Conservation (phyloP, 176 grass and related monocot genomes). For the Pharus latifolius region DNA sequence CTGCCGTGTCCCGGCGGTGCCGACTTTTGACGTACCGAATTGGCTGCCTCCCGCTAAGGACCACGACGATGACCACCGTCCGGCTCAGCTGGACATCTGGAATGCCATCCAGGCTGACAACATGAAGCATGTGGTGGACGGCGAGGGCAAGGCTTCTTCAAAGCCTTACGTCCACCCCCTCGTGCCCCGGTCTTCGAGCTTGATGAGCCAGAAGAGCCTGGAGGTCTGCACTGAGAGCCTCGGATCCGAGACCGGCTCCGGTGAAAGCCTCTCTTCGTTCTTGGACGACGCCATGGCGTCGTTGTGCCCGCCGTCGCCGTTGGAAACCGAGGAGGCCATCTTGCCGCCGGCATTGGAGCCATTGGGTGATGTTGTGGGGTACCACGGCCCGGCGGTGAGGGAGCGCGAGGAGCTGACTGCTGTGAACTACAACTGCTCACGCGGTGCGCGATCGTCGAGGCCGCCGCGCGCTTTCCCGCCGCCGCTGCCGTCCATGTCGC, state of each 20-base stretch:
- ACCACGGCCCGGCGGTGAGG: background rate
- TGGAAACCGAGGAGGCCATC: background rate
- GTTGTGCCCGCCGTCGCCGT: background rate
- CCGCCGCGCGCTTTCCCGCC: conserved; percentile 38
- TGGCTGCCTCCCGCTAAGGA: background rate
- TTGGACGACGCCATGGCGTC: background rate
- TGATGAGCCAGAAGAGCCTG: conserved; percentile 55
- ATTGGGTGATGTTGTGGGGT: background rate
- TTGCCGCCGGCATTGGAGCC: background rate
- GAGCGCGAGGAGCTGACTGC: background rate
- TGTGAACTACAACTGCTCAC: conserved; percentile 39
- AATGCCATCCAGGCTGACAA: conserved; percentile 9
- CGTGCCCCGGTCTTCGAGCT: conserved; percentile 14
- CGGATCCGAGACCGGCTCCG: conserved; percentile 53
- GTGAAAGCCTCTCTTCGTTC: background rate
- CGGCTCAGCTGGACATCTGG: conserved; percentile 36
- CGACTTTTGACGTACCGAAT: background rate
- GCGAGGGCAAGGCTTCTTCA: background rate
- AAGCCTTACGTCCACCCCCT: conserved; percentile 23
- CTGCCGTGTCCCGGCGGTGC: background rate
- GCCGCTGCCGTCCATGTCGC: conserved; percentile 39
- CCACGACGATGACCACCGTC: background rate
- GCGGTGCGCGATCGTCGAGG: conserved; percentile 11
- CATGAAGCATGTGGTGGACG: background rate
- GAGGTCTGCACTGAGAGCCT: conserved; percentile 65